Evolutionary conservation across 2,329 filamentous ascomycete genomes (phyloP), one percentile per base, ranked within the genome.

Genomic region (Sclerotinia subarctica): DNA sequence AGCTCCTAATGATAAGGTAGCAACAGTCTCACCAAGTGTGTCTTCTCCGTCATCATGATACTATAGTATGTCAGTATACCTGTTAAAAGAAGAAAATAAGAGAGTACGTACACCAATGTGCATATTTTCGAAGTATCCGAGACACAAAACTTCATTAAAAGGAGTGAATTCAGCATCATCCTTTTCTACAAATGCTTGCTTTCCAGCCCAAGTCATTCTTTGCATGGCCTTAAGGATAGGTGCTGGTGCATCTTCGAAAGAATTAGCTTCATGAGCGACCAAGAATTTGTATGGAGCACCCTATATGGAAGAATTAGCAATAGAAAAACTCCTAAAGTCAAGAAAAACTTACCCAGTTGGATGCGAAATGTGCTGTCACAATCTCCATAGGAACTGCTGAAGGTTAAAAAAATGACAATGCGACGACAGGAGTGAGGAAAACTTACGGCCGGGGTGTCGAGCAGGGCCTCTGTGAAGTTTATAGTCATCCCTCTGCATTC

Each of bases 201-300:
- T 4, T 1, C 83, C 83, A 3, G 83, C 85, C 86, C 86, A 89
- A 32, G 82, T 83, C 58, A 89, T 72, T 4, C 84, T 80, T 7
- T 82, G 80, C 0, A 88, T 79, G 0, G 83, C 81, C 56, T 81
- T 78, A 7, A 84, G 79, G 2, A 90, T 80, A 0, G 80, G 77
- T 1, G 77, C 67, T 0, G 83, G 84, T 0, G 85, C 83, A 5
- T 81, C 78, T 2, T 77, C 72, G 68, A 88, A 88, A 0, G 80
- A 77, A n/a, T 76, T 79, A 5, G 81, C 84, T 7, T 82, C 78
- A 3, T 86, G 84, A 1, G 81, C 79, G 1, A 88, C 87, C 47
- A 86, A 82, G 73, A 88, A 91, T 66, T 90, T 90, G 76, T 91
- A 91, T 0, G 84, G 83, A 69, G 88, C 88, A 2, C 88, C 88